Evolutionary conservation across 2,329 filamentous ascomycete species (phyloP).

Genomic region (Ophiostoma piceae): DNA sequence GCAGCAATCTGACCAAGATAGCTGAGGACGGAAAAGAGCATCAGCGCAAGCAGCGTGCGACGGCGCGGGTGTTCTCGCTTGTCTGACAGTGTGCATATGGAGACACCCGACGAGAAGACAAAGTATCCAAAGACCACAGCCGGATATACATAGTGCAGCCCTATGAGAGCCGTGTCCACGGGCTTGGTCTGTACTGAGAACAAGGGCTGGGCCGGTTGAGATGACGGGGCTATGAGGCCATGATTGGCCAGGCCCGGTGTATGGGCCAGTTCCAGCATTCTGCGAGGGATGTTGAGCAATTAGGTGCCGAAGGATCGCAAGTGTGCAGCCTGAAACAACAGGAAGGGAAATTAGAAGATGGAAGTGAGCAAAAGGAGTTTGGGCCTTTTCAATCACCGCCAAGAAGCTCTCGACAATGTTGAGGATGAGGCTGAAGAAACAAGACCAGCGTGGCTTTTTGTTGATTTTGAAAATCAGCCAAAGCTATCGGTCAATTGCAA

Average conservation of each 20-base stretch:
- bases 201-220: not conserved
- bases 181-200: slow-evolving; percentile 21
- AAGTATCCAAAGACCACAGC: slow-evolving; percentile 54
- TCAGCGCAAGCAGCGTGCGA: slow-evolving; percentile 41
- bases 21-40: slow-evolving; percentile 41
- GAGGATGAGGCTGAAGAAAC: not conserved
- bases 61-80: slow-evolving; percentile 39
- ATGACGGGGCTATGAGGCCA: not conserved
- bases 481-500: not conserved
- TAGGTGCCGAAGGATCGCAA: not conserved
- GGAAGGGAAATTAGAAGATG: not conserved
- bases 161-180: slow-evolving; percentile 35
- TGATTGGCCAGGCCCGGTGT: not conserved
- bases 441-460: not conserved
- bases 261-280: slow-evolving; percentile 11
- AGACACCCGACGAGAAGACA: slow-evolving; percentile 45
- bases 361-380: not conserved
- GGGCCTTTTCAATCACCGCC: not conserved
- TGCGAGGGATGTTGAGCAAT: not conserved
- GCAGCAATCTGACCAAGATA: slow-evolving; percentile 45
- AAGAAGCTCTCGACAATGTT: not conserved
- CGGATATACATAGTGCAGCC: slow-evolving; percentile 56
- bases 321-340: not conserved
- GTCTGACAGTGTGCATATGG: slow-evolving; percentile 46
- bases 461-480: not conserved